These are phyloP conservation scores for Corylus avellana DNA, from an alignment of 306 rosid genomes.

Conservation along the genomic window DNA sequence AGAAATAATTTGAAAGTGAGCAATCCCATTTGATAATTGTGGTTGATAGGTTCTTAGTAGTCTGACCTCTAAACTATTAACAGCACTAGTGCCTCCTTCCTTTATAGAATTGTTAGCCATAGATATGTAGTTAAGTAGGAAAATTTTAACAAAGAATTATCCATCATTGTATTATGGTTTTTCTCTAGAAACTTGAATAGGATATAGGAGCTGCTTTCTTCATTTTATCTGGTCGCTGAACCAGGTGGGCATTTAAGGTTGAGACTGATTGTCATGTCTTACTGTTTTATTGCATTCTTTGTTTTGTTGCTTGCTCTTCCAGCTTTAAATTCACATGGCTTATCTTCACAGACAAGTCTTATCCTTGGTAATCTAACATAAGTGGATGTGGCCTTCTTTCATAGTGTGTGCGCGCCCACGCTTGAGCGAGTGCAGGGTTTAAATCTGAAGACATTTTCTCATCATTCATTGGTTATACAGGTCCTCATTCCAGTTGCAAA, in stretches of 20 bases:
- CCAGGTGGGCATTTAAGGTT: not conserved
- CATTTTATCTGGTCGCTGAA: not conserved
- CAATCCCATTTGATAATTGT: not conserved
- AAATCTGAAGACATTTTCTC: not conserved
- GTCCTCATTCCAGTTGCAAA: conserved; percentile 88
- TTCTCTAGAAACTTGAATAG: not conserved
- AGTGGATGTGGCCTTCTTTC: not conserved
- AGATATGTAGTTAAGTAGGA: not conserved
- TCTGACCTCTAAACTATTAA: not conserved
- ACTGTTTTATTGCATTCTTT: not conserved
- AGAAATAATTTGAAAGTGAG: not conserved
- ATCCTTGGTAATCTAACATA: not conserved
- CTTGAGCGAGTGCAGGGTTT: not conserved
- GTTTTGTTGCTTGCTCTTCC: not conserved
- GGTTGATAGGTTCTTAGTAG: not conserved
- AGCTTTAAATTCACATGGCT: not conserved
- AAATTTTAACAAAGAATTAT: not conserved
- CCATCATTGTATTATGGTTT: not conserved
- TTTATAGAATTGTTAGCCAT: not conserved
- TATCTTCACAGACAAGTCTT: not conserved
- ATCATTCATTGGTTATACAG: conserved; percentile 38
- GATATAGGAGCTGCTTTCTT: not conserved
- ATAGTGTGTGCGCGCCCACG: not conserved
- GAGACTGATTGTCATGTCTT: not conserved
- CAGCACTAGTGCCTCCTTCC: not conserved